phyloP scores from a whole-genome alignment of 208 protist species.

The Wallacemonas collosoma region DNA sequence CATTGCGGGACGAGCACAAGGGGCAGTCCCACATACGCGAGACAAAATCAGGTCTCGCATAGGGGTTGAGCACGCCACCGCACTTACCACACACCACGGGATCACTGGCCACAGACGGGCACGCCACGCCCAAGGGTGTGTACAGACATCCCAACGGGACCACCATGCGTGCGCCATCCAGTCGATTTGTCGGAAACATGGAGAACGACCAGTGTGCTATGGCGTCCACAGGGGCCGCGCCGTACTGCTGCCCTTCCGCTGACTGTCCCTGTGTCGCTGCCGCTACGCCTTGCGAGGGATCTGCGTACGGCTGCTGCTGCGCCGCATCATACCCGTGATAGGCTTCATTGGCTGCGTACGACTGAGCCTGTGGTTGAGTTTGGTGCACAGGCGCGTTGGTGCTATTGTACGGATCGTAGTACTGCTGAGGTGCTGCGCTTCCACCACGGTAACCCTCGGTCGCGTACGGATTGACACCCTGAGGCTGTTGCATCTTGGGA shows the following conservation, averaged over 20 bases:
- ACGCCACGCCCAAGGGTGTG: conserved; percentile 93
- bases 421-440: conserved; percentile 22
- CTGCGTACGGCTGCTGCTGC: conserved; percentile 24
- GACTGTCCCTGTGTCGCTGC: neutral
- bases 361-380: conserved; percentile 11
- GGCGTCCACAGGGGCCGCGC: conserved; percentile 19
- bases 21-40: conserved; percentile 93
- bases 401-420: conserved; percentile 25
- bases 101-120: conserved; percentile 91
- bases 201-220: conserved; percentile 95
- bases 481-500: conserved; percentile 4
- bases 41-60: conserved; percentile 71
- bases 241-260: neutral
- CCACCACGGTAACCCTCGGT: neutral
- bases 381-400: conserved; percentile 18
- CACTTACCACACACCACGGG: conserved; percentile 95
- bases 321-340: conserved; percentile 24
- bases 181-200: conserved; percentile 92
- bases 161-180: conserved; percentile 95
- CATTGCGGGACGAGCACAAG: conserved; percentile 94
- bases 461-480: conserved; percentile 8
- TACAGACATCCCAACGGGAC: conserved; percentile 97
- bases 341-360: conserved; percentile 16
- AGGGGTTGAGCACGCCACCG: conserved; percentile 95
- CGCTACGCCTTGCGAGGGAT: neutral